These are phyloP conservation scores for Marasmius oreades DNA, from an alignment of 1,284 basidiomycete species.

Conservation along the genomic window DNA sequence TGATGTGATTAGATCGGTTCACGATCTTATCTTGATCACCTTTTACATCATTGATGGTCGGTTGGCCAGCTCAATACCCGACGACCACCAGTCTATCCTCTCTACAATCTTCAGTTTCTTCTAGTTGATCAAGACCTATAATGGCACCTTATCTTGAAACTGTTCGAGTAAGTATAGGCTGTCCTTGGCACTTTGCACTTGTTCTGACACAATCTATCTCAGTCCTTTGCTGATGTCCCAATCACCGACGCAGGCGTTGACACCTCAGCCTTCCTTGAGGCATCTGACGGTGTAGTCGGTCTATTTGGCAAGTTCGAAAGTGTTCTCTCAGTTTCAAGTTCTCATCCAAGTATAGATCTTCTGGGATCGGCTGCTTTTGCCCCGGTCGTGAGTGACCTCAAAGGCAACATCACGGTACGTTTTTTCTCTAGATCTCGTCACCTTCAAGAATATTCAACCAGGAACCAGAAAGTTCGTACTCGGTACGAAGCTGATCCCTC, in stretches of 20 bases:
- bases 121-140: constrained; percentile 12
- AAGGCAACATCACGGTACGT: constrained; percentile 87
- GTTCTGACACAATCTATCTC: constrained; percentile 5
- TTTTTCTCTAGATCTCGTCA: constrained; percentile 1
- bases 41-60: too few species aligned
- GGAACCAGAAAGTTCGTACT: constrained; percentile 79
- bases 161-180: constrained; percentile 56
- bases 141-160: constrained; percentile 90
- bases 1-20: too few species aligned
- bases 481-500: constrained; percentile 69
- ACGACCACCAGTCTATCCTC: constrained; percentile 4
- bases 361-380: constrained; percentile 86
- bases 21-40: too few species aligned
- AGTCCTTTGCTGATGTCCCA: constrained; percentile 92
- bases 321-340: neutral
- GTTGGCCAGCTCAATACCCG: neutral
- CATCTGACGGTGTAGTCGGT: constrained; percentile 84
- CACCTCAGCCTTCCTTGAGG: constrained; percentile 86
- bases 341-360: constrained; percentile 58
- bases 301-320: constrained; percentile 76
- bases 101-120: constrained; percentile 5
- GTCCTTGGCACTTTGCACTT: neutral
- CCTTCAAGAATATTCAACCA: constrained; percentile 8
- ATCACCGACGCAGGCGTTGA: constrained; percentile 87
- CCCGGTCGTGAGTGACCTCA: constrained; percentile 86